Base-by-base conservation (phyloP, 352 stramenopile species). In the Phytophthora rubi region DNA sequence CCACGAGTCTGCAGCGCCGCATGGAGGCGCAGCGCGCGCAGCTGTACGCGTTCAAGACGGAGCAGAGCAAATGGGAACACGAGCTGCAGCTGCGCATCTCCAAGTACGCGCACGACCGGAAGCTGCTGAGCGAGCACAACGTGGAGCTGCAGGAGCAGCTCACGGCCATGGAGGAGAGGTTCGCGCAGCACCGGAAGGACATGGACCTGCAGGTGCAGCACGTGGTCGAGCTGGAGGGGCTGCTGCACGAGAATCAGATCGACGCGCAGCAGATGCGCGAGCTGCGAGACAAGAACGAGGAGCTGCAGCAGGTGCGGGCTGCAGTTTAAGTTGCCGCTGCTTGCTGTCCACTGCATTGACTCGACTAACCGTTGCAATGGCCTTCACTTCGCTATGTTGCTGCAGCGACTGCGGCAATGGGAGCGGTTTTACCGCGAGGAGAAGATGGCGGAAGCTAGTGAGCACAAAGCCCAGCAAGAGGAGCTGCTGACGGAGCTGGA, bases 61-160 rank as follows among this genome's bases (percentile, higher is more conserved):
- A 95, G 70, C 85, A 93, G 57, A 86, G 75, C 81, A 95, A 95
- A 57, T 93, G 83, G 85, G 84, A 95, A 60, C 85, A 92, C 37
- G 81, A 91, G 71, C 63, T 95, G 66, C 71, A 92, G 78, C 67
- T 90, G 47, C 85, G 85, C 3, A 82, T 93, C 42, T 86, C 80
- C 56, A 93, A 94, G 67, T 93, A 92, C 60, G 83, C 86, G 9
- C 83, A 92, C 33, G 84, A 95, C 37, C 81, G 85, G 0, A 95
- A 95, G 64, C 68, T 93, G 15, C 62, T 93, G 55, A 93, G 83
- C 21, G 88, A 93, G 62, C 84, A 92, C 73, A 95, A 95, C 49
- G 77, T 95, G 48, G 86, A 93, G 70, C 75, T 94, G 10, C 84
- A 93, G 44, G 75, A 90, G 26, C 58, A 80, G 42, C 65, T 92